Evolutionary conservation across 345 rosid species (phyloP).

Genomic region (Eucalyptus cloeziana): DNA sequence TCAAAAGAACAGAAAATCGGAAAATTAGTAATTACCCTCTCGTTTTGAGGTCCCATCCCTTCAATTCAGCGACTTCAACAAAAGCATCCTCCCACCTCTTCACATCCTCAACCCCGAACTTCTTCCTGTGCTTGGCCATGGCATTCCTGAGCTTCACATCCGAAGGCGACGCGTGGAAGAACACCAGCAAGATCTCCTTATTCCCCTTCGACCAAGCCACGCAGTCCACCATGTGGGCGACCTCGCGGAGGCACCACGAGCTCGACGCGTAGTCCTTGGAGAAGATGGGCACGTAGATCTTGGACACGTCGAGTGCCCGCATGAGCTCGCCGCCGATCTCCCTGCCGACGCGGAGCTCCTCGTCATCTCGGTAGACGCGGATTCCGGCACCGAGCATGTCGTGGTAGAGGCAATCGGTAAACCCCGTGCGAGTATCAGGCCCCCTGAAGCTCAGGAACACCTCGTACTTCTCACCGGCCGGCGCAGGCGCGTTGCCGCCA

Average conservation of each 20-base stretch:
- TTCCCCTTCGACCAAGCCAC: accelerated
- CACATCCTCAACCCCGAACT: neutral
- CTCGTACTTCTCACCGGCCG: neutral
- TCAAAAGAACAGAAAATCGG: too few species aligned
- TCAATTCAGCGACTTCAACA: neutral
- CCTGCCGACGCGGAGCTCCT: neutral
- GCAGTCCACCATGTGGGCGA: neutral
- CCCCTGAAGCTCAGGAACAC: neutral
- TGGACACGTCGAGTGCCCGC: neutral
- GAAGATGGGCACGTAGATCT: neutral
- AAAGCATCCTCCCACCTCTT: neutral
- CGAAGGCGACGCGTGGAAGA: neutral
- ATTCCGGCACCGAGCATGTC: neutral
- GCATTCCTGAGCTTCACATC: neutral
- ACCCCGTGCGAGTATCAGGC: neutral
- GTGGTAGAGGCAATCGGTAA: neutral
- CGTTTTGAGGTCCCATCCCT: neutral
- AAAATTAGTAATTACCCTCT: too few species aligned
- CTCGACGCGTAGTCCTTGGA: neutral
- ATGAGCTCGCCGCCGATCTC: neutral
- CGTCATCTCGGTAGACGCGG: neutral
- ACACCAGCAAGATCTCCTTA: neutral
- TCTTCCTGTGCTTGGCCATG: neutral
- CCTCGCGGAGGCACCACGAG: neutral
- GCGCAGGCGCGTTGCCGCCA: too few species aligned